Base-by-base conservation (phyloP, 257 asterid genomes). In the Dorcoceras hygrometricum region DNA sequence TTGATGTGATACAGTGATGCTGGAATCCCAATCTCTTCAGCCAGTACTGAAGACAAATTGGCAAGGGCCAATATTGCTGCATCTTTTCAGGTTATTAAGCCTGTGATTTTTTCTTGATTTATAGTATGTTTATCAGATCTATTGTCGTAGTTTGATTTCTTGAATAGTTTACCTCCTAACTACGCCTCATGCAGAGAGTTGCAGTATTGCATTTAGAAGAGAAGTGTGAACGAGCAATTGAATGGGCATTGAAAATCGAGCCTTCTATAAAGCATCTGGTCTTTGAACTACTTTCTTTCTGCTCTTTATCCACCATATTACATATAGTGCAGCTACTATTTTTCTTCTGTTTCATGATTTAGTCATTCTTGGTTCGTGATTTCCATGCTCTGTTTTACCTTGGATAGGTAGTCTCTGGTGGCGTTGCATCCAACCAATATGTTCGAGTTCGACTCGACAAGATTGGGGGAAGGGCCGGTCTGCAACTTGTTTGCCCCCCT, bases 31-130 rank as follows among this genome's bases (percentile, higher is more conserved):
- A 57, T 94, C 71, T 79, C 95, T 70, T 80, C 87, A 61, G 92
- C 96, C 76, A 81, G 77, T 70, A 67, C 64, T 32, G 87, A 81
- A 80, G 97, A 94, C 57, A 82, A 95, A 70, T 70, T 71, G 75
- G 83, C 81, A 32, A 89, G 99, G 72, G 99, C 99, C n/a, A 86
- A 94, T 76, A 84, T 93, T 73, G 97, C 99, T 63, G 97, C 99
- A 73, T 90, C 99, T 51, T 94, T 94, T 78, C 99, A 94, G 95
- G 96, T 87, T 69, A 76, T 69, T 23, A 16, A 54, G 8, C 59
- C 43, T 62, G 31, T 25, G 60, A 27, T n/a, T n/a, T 54, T 32
- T 24, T 57, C 63, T 51, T 46, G 19, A 62, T 20, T 20, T 2
- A 23, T 51, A 68, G 39, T 26, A 57, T 54, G 23, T 56, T 48